Base-by-base conservation (phyloP, 2,329 filamentous ascomycete species). In the Fonsecaea erecta region DNA sequence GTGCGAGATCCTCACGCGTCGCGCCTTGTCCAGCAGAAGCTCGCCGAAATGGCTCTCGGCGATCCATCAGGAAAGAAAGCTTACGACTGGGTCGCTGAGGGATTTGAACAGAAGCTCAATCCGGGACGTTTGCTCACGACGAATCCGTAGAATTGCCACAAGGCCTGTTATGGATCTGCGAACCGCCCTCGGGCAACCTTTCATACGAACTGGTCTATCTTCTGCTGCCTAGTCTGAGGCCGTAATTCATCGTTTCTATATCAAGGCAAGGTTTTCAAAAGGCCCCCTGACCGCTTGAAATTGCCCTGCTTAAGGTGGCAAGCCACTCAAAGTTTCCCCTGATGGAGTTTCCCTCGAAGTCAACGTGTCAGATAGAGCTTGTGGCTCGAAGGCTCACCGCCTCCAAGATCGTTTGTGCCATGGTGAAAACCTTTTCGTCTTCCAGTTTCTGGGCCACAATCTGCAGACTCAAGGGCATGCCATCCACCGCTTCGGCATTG, bases 21-120 rank as follows among this genome's bases (percentile, higher is more conserved):
- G 40, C 40, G 40, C 40, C 11, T 46, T 46, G 40, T 46, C 40
- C 40, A 46, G 40, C 40, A 46, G 40, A 46, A 46, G 40, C 40
- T 46, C 40, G 40, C 14, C 16, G 40, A 46, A 46, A 46, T 46
- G 40, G 40, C 16, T 46, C 40, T 46, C 40, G 18, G 11, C 40
- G 40, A 46, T 12, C 40, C 40, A 46, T 4, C 40, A 46, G 40
- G 40, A 46, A 46, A 46, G 40, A 46, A 46, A 46, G 40, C 40
- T 46, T 46, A 46, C 18, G 40, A 46, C 40, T 46, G 40, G 40
- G 40, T 46, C 16, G 40, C 40, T 46, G 40, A 46, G 14, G 40
- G 40, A 46, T 46, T 46, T 30, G 28, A 30, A 30, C 28, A 30
- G 28, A 30, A 30, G 28, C 28, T 30, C 28, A 30, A 8, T 30